Base-by-base conservation (phyloP, 176 grass and related monocot genomes). In the Aegilops tauschii region DNA sequence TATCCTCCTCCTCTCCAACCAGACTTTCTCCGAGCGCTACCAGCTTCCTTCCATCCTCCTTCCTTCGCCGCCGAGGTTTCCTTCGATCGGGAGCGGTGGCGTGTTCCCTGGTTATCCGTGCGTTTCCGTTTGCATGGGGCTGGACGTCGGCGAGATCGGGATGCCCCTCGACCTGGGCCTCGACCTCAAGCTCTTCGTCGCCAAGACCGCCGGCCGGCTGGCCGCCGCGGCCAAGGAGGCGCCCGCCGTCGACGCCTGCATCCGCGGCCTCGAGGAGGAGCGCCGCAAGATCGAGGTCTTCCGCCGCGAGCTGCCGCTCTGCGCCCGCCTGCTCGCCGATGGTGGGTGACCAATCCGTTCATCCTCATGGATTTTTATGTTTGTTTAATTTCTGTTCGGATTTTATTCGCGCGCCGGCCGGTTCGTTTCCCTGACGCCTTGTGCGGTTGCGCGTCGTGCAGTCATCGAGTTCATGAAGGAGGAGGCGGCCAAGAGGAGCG, bases 221-320 rank as follows among this genome's bases (percentile, higher is more conserved):
- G 88, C 23, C 23, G 23, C 23, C 23, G 23, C 23, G 23, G 23
- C 75, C 49, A 79, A 80, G 74, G 87, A 76, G 12, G 67, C 82
- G 21, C 80, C 86, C 8, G 87, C 77, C 78, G 56, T 95, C 71
- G 84, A 92, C n/a, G 80, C 89, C 67, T 93, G 86, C 25, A 86
- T 95, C 85, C 87, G 67, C 64, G 84, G 36, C 56, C 83, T 98
- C 40, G 93, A 95, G 56, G 91, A 92, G 77, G 95, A 98, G 83
- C 89, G 80, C 17, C 54, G 36, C 14, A 98, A 98, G 86, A 98
- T 95, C 82, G 91, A 95, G 50, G 69, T 94, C 40, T 98, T 98
- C 93, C 86, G 82, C 42, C 91, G 95, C 61, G 95, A 98, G 89
- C 93, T 98, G 17, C 95, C 95, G 13, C 80, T 98, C 71, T 93